Evolutionary conservation across 805 yeast species (phyloP).

Genomic region (Sugiyamaella lignohabitans): DNA sequence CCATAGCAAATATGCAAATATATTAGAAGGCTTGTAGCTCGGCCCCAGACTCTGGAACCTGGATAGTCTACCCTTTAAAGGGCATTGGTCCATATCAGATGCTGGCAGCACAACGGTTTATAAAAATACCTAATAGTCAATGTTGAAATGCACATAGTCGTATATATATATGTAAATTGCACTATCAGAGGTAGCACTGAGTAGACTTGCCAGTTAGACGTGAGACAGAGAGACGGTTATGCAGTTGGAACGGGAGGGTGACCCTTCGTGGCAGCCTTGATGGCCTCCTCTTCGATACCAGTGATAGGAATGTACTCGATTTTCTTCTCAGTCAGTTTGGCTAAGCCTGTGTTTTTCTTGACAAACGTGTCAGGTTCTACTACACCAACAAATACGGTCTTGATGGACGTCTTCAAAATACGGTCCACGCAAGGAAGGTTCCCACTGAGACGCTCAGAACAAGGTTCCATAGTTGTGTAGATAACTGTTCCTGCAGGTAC

Average conservation of each 20-base stretch:
- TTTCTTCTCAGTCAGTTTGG: slow-evolving; percentile 47
- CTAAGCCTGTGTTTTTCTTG: slow-evolving; percentile 60
- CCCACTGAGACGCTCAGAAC: slow-evolving; percentile 83
- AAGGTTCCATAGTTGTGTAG: slow-evolving; percentile 97
- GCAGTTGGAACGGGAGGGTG: slow-evolving; percentile 41
- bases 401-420: slow-evolving; percentile 51
- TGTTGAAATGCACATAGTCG: no score
- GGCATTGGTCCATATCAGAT: no score
- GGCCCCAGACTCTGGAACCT: no score
- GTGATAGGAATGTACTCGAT: slow-evolving; percentile 73
- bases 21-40: no score
- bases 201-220: no score
- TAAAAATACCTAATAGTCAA: no score
- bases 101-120: no score
- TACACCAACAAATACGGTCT: slow-evolving; percentile 84
- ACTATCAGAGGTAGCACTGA: no score
- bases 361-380: slow-evolving; percentile 87
- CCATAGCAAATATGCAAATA: no score
- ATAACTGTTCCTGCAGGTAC: slow-evolving; percentile 74
- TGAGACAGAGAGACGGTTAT: background rate
- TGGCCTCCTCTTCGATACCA: slow-evolving; percentile 69
- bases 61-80: no score
- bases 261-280: slow-evolving; percentile 67
- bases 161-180: no score
- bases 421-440: slow-evolving; percentile 84